Base-by-base conservation (phyloP, 805 yeast species). In the Priceomyces carsonii region DNA sequence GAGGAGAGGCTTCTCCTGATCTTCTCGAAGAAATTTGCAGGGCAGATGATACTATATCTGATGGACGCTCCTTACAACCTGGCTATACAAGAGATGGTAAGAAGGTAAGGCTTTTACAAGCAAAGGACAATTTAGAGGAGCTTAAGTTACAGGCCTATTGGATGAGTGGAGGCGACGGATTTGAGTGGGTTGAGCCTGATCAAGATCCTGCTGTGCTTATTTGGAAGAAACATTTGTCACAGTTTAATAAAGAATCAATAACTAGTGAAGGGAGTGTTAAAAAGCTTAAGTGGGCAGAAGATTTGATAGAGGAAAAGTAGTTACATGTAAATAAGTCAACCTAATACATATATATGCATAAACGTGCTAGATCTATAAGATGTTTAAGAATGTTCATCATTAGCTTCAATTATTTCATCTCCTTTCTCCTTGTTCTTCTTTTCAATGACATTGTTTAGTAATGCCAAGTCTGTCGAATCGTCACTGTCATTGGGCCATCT, bases 131-230 rank as follows among this genome's bases (percentile, higher is more conserved):
- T 30, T 77, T 80, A 36, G 82, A 77, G 40, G 95, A 86, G 41
- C 53, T 76, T 30, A 69, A 79, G 65, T 48, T 86, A 46, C 84
- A 85, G 51, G 95, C 88, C 47, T 86, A 85, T 61, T 86, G 95
- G 95, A 78, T 85, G 53, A 73, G 83, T 26, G 85, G 87, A 6
- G 95, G 95, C 19, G 90, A 82, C 36, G 89, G 88, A 9, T 86
- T 85, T 52, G 85, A 82, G 41, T 86, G 95, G 95, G 82, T 77
- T 8, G 95, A 86, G 52, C 95, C 95, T 1, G 95, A 86, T 53
- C 84, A 83, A 51, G 95, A 87, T 52, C 95, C 95, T 0, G 95
- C 93, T 0, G 88, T 81, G 14, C 43, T 79, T 12, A 33, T 61
- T 16, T 69, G 73, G 74, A 51, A 53, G 32, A 33, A 51, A 4